Conservation (phyloP, 495 filamentous ascomycete species). For the Podospora sp. region DNA sequence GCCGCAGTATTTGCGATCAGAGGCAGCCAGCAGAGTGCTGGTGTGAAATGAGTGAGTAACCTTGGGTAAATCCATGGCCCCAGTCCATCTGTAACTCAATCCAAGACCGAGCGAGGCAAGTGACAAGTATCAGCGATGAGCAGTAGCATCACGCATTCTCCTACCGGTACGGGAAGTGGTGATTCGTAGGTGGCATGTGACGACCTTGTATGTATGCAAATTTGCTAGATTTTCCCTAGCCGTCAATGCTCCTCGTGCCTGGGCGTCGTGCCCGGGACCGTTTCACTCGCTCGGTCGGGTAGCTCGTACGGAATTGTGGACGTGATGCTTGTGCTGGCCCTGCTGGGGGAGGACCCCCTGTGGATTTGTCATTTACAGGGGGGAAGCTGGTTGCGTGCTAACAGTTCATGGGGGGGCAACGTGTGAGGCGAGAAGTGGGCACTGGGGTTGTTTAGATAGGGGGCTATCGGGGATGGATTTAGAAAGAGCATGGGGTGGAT, state of each 20-base stretch:
- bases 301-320: background rate
- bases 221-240: background rate
- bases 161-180: too few relatives aligned
- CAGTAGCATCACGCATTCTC: too few relatives aligned
- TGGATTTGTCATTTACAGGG: background rate
- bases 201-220: background rate
- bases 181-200: too few relatives aligned
- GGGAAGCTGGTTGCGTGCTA: background rate
- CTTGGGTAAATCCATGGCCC: too few relatives aligned
- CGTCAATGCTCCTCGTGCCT: background rate
- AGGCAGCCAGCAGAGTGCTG: too few relatives aligned
- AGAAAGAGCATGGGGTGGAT: background rate
- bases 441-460: background rate
- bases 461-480: background rate
- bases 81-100: too few relatives aligned
- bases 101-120: too few relatives aligned
- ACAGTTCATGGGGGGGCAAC: background rate
- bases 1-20: background rate
- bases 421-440: background rate
- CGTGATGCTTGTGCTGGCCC: too few relatives aligned
- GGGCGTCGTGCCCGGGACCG: background rate
- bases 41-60: too few relatives aligned
- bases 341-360: background rate
- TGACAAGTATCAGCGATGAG: too few relatives aligned
- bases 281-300: constrained; percentile 2